Evolutionary conservation across 352 stramenopile species (phyloP), one percentile per base, ranked within the genome.

Genomic region (Globisporangium nunn): DNA sequence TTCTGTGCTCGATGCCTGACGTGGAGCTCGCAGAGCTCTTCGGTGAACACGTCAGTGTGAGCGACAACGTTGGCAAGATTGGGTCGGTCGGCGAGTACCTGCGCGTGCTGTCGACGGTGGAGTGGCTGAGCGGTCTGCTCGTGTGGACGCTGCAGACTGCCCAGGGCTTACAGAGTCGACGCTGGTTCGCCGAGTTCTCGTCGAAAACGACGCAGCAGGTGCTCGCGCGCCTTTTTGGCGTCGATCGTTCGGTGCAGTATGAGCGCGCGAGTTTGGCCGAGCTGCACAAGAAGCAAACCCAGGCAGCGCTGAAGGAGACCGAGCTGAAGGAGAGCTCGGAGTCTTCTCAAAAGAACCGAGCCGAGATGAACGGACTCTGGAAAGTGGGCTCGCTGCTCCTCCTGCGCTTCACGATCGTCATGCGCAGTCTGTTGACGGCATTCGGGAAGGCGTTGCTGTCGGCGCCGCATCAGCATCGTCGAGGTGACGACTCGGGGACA

Each of bases 331-430:
- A 17, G 43, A 35, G n/a, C 2, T 40, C 58, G 4, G 51, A 57
- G 35, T 10, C 43, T 14, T 17, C 14, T 6, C 17, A 37, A 37
- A 37, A 29, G 11, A 17, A 10, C 33, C 3, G n/a, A 11, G 58
- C 57, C 14, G 40, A 57, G 39, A 30, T 60, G 18, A 65, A 64
- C 29, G 72, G 73, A 6, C 31, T 93, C n/a, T 93, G 83, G 81
- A 92, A 93, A 69, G 63, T 93, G 51, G 81, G 79, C 6, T 91
- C 81, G 15, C 48, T 95, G 14, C 59, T 95, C 12, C 62, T 93
- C 43, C 63, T 95, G 18, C 85, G 85, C 23, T 95, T 93, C 63
- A 79, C 76, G 11, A 49, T 91, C 7, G 84, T 82, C 17, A 78
- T 85, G 61, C 76, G 85, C 28, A 80, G 68, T 11, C 64, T 95